These are phyloP conservation scores for Oryza longistaminata DNA, from an alignment of 176 grass and related monocot genomes.

Conservation along the genomic window DNA sequence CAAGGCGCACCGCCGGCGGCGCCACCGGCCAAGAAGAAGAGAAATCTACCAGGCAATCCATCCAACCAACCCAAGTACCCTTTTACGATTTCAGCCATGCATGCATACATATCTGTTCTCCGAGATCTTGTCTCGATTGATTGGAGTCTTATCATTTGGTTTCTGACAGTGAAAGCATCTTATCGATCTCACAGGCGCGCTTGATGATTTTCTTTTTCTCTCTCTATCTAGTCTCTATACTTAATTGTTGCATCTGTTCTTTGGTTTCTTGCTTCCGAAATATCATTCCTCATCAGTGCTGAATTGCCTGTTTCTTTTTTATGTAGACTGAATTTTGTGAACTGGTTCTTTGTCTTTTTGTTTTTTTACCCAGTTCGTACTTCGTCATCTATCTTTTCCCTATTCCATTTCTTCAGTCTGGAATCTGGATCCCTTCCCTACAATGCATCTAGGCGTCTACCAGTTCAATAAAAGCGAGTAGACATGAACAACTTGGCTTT, in stretches of 20 bases:
- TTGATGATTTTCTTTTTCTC: slow-evolving; percentile 7
- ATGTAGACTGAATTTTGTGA: slow-evolving; percentile 13
- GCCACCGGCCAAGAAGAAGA: slow-evolving; percentile 90
- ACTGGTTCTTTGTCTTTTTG: neutral
- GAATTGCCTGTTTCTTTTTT: slow-evolving; percentile 27
- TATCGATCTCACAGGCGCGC: slow-evolving; percentile 40
- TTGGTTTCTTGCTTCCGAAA: slow-evolving; percentile 29
- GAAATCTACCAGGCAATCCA: slow-evolving; percentile 81
- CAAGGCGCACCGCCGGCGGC: slow-evolving; percentile 17
- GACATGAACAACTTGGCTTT: slow-evolving; percentile 27
- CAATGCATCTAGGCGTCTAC: neutral
- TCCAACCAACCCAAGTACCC: slow-evolving; percentile 49
- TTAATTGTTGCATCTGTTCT: slow-evolving; percentile 5
- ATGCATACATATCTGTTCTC: slow-evolving; percentile 32
- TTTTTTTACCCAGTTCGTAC: neutral
- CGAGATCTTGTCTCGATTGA: slow-evolving; percentile 48
- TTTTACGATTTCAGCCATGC: slow-evolving; percentile 40
- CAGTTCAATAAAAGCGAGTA: slow-evolving; percentile 42
- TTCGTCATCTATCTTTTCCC: neutral
- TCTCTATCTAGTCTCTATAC: neutral
- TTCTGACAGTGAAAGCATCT: slow-evolving; percentile 42
- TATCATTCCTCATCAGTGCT: neutral
- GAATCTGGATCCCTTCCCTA: slow-evolving; percentile 39
- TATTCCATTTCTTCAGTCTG: slow-evolving; percentile 2
- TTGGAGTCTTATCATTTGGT: slow-evolving; percentile 56